Evolutionary conservation across 805 yeast species (phyloP), one percentile per base, ranked within the genome.

Genomic region (Yamadazyma akitaensis): DNA sequence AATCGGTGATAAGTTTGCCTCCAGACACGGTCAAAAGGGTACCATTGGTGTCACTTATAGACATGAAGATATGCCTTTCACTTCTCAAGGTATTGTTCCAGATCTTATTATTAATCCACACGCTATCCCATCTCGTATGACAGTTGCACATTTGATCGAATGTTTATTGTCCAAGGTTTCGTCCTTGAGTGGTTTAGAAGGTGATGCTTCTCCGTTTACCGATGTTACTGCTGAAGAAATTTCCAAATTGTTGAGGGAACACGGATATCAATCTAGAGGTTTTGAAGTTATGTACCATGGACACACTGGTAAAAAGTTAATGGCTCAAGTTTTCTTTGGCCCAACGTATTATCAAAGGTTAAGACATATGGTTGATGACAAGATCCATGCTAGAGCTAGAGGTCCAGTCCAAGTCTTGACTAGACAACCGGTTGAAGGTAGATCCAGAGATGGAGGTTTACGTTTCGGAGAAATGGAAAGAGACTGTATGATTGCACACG

Each of bases 401-500:
- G 99, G 99, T 46, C 98, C 99, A 13, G 96, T 92, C 51, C 98
- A 92, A 77, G 95, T 92, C 48, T 76, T 92, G 67, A 92, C 99
- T 3, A 86, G 98, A 73, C 99, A 92, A 70, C 99, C 99, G 4
- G 97, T 91, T 53, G 98, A 92, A 72, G 99, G 99, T 82, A 84
- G 99, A 70, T 90, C 97, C 14, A 83, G 99, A 73, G 98, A 94
- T 70, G 99, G 99, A 81, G 99, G 99, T 59, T 77, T 92, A 67
- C 88, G 99, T 72, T 91, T 92, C 80, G 99, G 99, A 63, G 99
- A 92, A 71, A 94, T 94, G 99, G 99, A 94, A 73, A 88, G 99
- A 76, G 99, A 94, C 79, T 94, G 99, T 85, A 92, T 94, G 97
- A 94, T 94, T 77, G 99, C 99, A 2, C 98, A 94, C 65, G 99